phyloP scores from a whole-genome alignment of 2,329 filamentous ascomycete species.

The Beauveria asiatica region DNA sequence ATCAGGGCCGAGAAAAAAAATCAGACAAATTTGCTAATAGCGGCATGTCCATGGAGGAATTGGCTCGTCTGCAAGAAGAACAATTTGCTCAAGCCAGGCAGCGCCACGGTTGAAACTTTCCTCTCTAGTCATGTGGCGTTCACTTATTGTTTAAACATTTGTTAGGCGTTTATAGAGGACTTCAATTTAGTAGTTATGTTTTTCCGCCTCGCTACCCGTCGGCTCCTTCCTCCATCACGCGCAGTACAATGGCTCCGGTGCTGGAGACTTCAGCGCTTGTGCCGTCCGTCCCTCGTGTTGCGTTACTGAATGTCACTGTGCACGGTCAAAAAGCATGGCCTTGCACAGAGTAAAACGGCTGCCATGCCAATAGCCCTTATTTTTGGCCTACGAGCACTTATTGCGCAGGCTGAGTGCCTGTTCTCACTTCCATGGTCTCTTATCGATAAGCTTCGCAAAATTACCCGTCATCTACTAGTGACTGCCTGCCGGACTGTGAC shows the following conservation, averaged over 20 bases:
- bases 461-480: background rate
- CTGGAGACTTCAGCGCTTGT: too few relatives aligned
- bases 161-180: constrained; percentile 11
- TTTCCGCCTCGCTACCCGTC: background rate
- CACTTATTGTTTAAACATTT: background rate
- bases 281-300: too few relatives aligned
- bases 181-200: background rate
- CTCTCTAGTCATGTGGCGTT: background rate
- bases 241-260: too few relatives aligned
- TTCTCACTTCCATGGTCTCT: background rate
- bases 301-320: too few relatives aligned
- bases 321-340: too few relatives aligned
- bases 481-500: background rate
- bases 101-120: constrained; percentile 24
- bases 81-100: constrained; percentile 68
- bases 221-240: background rate
- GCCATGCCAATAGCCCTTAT: background rate
- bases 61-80: constrained; percentile 82
- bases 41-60: constrained; percentile 82
- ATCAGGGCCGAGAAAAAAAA: constrained; percentile 87
- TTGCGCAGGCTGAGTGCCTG: background rate
- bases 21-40: constrained; percentile 95
- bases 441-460: constrained; percentile 7
- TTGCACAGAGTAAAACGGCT: too few relatives aligned
- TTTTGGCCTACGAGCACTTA: background rate